Evolutionary conservation across 2,329 filamentous ascomycete genomes (phyloP), one percentile per base, ranked within the genome.

Genomic region (Leptographium wingfieldii): DNA sequence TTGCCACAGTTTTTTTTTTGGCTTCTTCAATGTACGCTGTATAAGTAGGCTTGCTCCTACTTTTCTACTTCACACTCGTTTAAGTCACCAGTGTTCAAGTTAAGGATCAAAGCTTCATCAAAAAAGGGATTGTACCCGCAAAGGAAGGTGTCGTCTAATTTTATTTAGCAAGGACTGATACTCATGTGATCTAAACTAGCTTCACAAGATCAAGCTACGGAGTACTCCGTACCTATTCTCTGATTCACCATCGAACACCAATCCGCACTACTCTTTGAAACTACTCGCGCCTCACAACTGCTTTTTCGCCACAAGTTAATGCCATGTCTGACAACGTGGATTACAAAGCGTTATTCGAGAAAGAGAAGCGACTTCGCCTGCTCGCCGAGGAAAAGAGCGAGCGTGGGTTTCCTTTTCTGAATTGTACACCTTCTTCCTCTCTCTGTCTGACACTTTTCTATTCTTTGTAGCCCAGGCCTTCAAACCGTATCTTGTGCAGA

Each of bases 1-100:
- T 5, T 22, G 54, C 33, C 55, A 60, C 59, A 62, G 19, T 57
- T 61, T 61, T 63, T 63, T 61, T 61, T 63, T 63, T 63, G 54
- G 27, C 43, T 46, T 9, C 33, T 35, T 35, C 33, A 10, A 5
- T 35, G 33, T 2, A 9, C 33, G 9, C 33, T 35, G 33, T 2
- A 9, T 35, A 9, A 35, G 33, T 35, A 9, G 2, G 9, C 33
- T 35, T 35, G 33, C 10, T 35, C 33, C 5, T 35, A 10, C 33
- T 10, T 35, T 22, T 22, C 22, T 22, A 22, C 22, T 22, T 22
- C 22, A 22, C 22, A 22, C 22, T 22, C 22, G 22, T 22, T 22
- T 22, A 22, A 22, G 1, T 22, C 1, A 22, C 22, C 22, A 22
- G 22, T 22, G 22, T 31, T 31, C 29, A 31, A 31, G 29, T 7